Conservation (phyloP, 1,139 yeast species). For the Magnusiomyces tetraspermus region DNA sequence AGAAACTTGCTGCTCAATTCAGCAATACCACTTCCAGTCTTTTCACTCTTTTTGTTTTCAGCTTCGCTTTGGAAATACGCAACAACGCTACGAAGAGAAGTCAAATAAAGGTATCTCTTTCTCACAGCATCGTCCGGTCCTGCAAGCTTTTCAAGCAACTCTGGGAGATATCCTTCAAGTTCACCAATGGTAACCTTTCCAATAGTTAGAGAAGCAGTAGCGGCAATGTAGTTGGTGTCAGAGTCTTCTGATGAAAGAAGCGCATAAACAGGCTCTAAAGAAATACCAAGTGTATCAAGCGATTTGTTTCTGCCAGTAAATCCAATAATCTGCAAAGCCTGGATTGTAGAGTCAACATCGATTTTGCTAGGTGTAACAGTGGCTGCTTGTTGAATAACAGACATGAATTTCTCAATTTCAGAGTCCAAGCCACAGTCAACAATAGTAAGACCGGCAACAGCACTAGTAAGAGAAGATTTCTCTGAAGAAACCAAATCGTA, state of each 20-base stretch:
- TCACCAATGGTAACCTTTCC: constrained; percentile 43
- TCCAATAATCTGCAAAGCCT: constrained; percentile 38
- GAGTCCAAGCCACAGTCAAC: constrained; percentile 9
- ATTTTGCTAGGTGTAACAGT: not conserved
- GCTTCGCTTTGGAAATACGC: constrained; percentile 17
- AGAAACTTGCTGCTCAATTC: constrained; percentile 2
- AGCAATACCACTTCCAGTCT: not conserved
- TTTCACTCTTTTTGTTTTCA: not conserved
- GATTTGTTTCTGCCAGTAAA: constrained; percentile 35
- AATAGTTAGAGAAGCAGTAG: constrained; percentile 37
- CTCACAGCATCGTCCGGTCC: constrained; percentile 15
- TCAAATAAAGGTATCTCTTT: constrained; percentile 32
- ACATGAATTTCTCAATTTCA: constrained; percentile 4
- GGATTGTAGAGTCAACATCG: constrained; percentile 1
- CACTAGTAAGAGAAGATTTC: constrained; percentile 7
- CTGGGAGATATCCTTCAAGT: constrained; percentile 31
- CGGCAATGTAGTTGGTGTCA: constrained; percentile 37
- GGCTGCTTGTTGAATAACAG: constrained; percentile 3
- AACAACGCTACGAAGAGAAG: constrained; percentile 37
- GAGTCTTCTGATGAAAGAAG: constrained; percentile 33
- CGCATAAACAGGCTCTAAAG: constrained; percentile 31
- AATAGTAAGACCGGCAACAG: constrained; percentile 12
- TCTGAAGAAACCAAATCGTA: not conserved
- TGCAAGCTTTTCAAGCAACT: constrained; percentile 29
- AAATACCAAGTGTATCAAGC: constrained; percentile 26